phyloP scores from a whole-genome alignment of 257 asterid species.

The Mitragyna speciosa region DNA sequence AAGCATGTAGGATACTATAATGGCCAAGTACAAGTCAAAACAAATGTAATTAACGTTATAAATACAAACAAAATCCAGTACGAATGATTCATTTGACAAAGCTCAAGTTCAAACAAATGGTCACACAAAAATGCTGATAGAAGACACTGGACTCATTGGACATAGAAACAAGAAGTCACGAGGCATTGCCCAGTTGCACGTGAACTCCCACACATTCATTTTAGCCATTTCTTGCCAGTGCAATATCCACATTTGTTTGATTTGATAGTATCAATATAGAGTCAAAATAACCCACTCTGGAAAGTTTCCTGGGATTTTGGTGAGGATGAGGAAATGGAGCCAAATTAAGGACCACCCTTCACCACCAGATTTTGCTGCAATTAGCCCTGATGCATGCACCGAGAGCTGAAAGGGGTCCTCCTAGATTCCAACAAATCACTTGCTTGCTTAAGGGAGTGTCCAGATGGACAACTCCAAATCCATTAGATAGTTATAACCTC shows the following conservation, averaged over 20 bases:
- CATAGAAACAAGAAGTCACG: slow-evolving; percentile 25
- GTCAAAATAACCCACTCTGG: not conserved
- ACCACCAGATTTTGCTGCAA: not conserved
- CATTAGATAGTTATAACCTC: not conserved
- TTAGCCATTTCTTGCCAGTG: slow-evolving; percentile 1
- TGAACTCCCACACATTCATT: slow-evolving; percentile 34
- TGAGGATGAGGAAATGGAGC: not conserved
- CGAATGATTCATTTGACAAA: not conserved
- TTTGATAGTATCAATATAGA: not conserved
- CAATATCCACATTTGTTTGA: not conserved
- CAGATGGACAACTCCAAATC: slow-evolving; percentile 38
- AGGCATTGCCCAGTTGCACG: slow-evolving; percentile 31
- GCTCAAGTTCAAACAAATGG: not conserved
- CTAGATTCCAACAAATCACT: slow-evolving; percentile 30
- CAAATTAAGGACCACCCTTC: not conserved
- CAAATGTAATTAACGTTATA: not conserved
- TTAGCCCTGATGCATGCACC: not conserved
- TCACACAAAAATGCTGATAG: not conserved
- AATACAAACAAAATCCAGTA: not conserved
- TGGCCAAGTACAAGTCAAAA: not conserved
- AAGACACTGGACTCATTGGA: not conserved
- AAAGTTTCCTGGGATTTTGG: not conserved
- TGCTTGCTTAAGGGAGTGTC: slow-evolving; percentile 29
- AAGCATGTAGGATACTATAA: not conserved
- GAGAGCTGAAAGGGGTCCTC: slow-evolving; percentile 17